Evolutionary conservation across 352 stramenopile genomes (phyloP), one percentile per base, ranked within the genome.

Genomic region (Phytopythium boreale): DNA sequence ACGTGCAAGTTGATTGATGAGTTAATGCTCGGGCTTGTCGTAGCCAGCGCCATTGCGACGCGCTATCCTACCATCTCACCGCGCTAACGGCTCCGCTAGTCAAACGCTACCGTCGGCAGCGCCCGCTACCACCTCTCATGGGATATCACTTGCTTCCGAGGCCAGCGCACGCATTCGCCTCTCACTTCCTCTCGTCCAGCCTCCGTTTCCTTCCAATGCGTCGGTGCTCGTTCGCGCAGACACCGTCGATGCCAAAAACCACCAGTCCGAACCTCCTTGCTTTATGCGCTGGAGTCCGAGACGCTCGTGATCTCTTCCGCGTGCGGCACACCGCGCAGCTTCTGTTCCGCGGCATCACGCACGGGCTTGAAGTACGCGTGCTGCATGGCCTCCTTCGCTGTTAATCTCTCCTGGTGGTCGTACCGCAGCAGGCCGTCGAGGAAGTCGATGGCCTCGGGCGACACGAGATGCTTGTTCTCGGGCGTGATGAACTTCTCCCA

Each of bases 401-500:
- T 99, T 69, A 99, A 76, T 59, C 98, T 83, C 72, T 99, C 96
- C 76, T 99, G 97, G 71, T 98, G 94, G 80, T 99, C 93, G 74
- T 98, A 98, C 50, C 91, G 88, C 63, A 94, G 67, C 56, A 92
- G 64, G 11, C 82, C 79, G 56, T 91, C 84, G 11, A 92, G 82
- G 70, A 99, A 99, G 72, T 99, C 96, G 50, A 99, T 93, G 46
- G 97, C 97, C 64, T 99, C 98, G 2, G 90, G 66, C 1, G 89
- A 95, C 24, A 99, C 92, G 39, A 99, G 80, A 72, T 99, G 96
- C 74, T 98, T 95, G 87, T 99, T 99, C 63, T 99, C 96, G 31
- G 89, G 71, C 47, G 95, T 99, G 66, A 99, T 90, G 77, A 99
- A 99, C 79, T 98, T 98, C 60, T 97, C 92, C 97, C 97, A 99